phyloP scores from a whole-genome alignment of 1,284 basidiomycete species.

The Porogramme epimiltina region DNA sequence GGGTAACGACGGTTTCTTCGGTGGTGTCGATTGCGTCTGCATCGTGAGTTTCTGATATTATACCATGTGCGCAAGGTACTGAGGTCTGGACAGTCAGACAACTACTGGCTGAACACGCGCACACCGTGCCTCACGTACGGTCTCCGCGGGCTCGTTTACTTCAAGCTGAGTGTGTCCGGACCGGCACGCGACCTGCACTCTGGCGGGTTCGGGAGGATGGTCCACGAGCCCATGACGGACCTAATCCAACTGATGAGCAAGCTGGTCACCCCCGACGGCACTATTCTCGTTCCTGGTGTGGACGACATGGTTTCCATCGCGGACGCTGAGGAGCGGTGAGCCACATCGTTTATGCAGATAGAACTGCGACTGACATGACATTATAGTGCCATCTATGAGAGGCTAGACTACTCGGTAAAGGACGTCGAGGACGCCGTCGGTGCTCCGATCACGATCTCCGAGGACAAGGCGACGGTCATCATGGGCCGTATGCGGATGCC shows the following conservation, averaged over 20 bases:
- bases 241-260: slow-evolving; percentile 81
- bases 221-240: slow-evolving; percentile 91
- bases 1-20: slow-evolving; percentile 77
- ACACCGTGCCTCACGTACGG: slow-evolving; percentile 80
- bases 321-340: slow-evolving; percentile 76
- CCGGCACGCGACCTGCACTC: slow-evolving; percentile 93
- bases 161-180: slow-evolving; percentile 82
- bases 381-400: slow-evolving; percentile 63
- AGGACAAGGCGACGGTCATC: slow-evolving; percentile 82
- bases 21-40: slow-evolving; percentile 93
- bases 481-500: slow-evolving; percentile 93
- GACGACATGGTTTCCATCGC: slow-evolving; percentile 85
- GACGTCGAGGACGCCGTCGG: slow-evolving; percentile 87
- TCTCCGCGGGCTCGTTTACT: slow-evolving; percentile 89
- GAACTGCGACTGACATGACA: neutral
- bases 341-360: slow-evolving; percentile 1
- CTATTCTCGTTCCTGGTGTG: slow-evolving; percentile 91
- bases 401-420: slow-evolving; percentile 71
- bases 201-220: slow-evolving; percentile 85
- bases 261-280: slow-evolving; percentile 82
- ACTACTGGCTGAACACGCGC: slow-evolving; percentile 84
- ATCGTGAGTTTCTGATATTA: slow-evolving; percentile 60
- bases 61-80: neutral
- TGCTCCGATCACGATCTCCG: slow-evolving; percentile 73
- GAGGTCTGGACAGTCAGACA: slow-evolving; percentile 76